Base-by-base conservation (phyloP, 768 basidiomycete species). In the Podaxis sp. region DNA sequence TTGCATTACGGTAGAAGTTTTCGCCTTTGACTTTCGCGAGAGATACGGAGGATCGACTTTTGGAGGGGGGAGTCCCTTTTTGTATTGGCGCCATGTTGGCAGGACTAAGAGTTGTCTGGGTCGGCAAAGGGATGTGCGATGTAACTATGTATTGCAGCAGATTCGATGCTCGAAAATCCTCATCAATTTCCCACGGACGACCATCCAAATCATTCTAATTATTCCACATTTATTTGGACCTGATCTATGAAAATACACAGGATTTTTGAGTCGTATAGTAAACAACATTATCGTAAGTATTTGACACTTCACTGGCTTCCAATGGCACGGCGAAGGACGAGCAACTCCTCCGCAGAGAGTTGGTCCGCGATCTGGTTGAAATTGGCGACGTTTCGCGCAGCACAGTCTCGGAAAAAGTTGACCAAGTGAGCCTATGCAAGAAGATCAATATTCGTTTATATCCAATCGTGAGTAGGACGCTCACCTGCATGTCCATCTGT, bases 1-100 rank as follows among this genome's bases (percentile, higher is more conserved):
- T 98, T 47, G 93, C 95, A 89, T 95, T 86, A 74, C 95, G 91
- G 77, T 97, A 99, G 79, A 98, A 98, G 73, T 96, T 99, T 78
- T 97, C 94, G 69, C 95, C 95, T 71, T 93, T 94, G 64, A 90
- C 83, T 72, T 80, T 88, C 65, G 84, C 83, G 47, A 91, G 77
- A 3, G 84, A 78, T 1, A 82, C 65, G n/a, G 83, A 80, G 1
- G 79, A 81, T 57, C 73, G 72, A 14, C 74, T 71, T 63, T 81
- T 82, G 5, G 77, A 71, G 16, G 76, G 67, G 0, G 76, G 71
- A 27, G 56, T 61, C 1, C 69, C 48, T 59, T 79, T 79, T 67
- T 75, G 74, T 7, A 72, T 68, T 14, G 77, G 77, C 54, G 76
- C 79, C 79, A 81, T 80, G 27, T 50, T 62, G 48, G 47, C 40